These are phyloP conservation scores for Nicotiana rustica DNA, from an alignment of 305 asterid genomes.

Conservation along the genomic window DNA sequence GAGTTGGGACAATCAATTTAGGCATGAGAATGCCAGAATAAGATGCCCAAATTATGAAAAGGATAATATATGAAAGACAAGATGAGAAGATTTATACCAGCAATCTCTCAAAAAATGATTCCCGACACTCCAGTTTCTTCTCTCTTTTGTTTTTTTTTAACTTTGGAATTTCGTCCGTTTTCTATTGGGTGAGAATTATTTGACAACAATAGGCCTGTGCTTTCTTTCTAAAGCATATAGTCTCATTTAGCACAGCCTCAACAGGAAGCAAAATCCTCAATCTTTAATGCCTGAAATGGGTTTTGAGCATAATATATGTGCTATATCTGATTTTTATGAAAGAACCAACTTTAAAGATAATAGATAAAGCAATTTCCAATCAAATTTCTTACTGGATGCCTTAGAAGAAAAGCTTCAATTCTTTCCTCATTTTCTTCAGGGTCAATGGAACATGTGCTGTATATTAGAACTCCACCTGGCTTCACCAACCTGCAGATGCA, in stretches of 20 bases:
- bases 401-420: conserved; percentile 76
- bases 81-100: neutral
- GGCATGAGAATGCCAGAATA: neutral
- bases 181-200: conserved; percentile 8
- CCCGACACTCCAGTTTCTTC: neutral
- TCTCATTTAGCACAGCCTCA: conserved; percentile 11
- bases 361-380: conserved; percentile 20
- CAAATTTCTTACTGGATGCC: conserved; percentile 67
- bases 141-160: neutral
- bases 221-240: neutral
- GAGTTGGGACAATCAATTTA: neutral
- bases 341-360: conserved; percentile 24
- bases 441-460: conserved; percentile 94
- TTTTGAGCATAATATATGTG: neutral
- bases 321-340: neutral
- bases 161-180: neutral
- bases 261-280: neutral
- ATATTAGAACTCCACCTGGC: conserved; percentile 80
- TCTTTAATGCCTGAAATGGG: neutral
- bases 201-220: neutral
- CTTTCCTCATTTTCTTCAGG: conserved; percentile 88
- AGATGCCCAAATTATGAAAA: conserved; percentile 5
- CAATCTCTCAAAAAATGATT: neutral
- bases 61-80: neutral
- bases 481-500: conserved; percentile 71